A percentile compares a stretch with the other conserved stretches of the same genome.
These are phyloP conservation scores for Boletus tylopilopsis DNA, from an alignment of 768 basidiomycete species.

Conservation along the genomic window DNA sequence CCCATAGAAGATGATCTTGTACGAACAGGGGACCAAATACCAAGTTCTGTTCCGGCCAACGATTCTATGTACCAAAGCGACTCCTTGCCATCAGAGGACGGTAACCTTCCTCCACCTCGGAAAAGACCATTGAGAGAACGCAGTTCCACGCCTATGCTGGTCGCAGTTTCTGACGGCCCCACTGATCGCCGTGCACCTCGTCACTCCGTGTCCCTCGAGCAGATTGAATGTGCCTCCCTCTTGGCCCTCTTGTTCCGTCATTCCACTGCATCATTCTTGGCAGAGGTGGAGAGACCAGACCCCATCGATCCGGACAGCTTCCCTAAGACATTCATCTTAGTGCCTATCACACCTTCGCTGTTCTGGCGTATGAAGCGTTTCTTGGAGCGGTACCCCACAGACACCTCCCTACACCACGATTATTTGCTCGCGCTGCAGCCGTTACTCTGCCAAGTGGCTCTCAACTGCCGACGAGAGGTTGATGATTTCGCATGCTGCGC, in stretches of 20 bases:
- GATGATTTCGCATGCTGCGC: slow-evolving; percentile 54
- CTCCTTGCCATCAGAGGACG: slow-evolving; percentile 28
- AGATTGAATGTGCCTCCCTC: slow-evolving; percentile 68
- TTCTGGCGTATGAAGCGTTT: slow-evolving; percentile 60
- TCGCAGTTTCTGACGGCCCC: slow-evolving; percentile 15
- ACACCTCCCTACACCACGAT: slow-evolving; percentile 77
- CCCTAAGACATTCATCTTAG: slow-evolving; percentile 26
- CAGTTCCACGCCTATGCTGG: slow-evolving; percentile 21
- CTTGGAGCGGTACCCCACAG: slow-evolving; percentile 59
- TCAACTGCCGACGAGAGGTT: slow-evolving; percentile 66
- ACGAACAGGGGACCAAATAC: slow-evolving; percentile 21
- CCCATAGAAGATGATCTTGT: slow-evolving; percentile 34
- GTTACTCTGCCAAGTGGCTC: slow-evolving; percentile 67
- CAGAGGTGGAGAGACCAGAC: slow-evolving; percentile 29
- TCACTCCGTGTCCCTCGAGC: slow-evolving; percentile 46
- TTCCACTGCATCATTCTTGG: slow-evolving; percentile 54
- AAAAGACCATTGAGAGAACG: slow-evolving; percentile 26
- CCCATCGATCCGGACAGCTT: slow-evolving; percentile 25
- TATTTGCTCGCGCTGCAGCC: slow-evolving; percentile 67
- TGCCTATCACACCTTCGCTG: slow-evolving; percentile 40
- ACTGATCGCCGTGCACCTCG: slow-evolving; percentile 21
- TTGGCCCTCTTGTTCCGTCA: slow-evolving; percentile 59
- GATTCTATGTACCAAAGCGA: slow-evolving; percentile 35
- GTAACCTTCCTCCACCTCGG: slow-evolving; percentile 31
- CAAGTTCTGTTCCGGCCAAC: slow-evolving; percentile 9